Evolutionary conservation across 192 early-diverging fungal species (phyloP), one percentile per base, ranked within the genome.

Genomic region (Backusella luteola): DNA sequence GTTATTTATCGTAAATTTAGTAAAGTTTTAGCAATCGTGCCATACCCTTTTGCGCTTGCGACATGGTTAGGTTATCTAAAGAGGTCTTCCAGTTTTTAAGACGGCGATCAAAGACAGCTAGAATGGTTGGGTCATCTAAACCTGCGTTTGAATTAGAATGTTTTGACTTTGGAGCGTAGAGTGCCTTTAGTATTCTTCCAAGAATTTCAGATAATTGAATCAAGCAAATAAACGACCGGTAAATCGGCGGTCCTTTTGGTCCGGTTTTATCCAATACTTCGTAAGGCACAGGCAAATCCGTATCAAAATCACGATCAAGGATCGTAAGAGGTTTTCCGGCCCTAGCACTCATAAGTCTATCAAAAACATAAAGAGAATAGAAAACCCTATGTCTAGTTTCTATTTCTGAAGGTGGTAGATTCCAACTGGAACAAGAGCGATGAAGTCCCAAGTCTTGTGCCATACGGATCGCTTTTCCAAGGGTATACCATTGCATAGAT

Each of bases 401-500:
- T 15, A 81, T 84, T 77, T 89, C 87, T 9, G 82, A 72, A 15
- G 79, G 70, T 6, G 87, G 86, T 8, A 87, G 52, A 38, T 85
- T 77, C 88, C 88, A 89, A 34, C 81, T 77, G 0, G 84, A 81
- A 21, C 82, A 85, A 39, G 84, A 88, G 34, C 88, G 87, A 76
- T 89, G 88, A 56, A 89, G 76, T 0, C 88, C 88, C 34, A 89
- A 44, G 66, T 89, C 88, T 75, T 89, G 88, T 15, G 88, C 85
- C 88, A 89, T 89, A 38, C 88, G 79, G 15, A 82, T 85, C 0
- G 86, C 85, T 73, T 79, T 87, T 29, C 88, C 88, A 8, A 67
- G 72, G 69, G 67, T 72, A 39, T 76, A 76, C 81, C 81, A 82
- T 52, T 82, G 81, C 8, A 76, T 38, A 15, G 70, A 76, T 5